phyloP scores from a whole-genome alignment of 208 protist genomes.

The Trypanosoma lewisi region DNA sequence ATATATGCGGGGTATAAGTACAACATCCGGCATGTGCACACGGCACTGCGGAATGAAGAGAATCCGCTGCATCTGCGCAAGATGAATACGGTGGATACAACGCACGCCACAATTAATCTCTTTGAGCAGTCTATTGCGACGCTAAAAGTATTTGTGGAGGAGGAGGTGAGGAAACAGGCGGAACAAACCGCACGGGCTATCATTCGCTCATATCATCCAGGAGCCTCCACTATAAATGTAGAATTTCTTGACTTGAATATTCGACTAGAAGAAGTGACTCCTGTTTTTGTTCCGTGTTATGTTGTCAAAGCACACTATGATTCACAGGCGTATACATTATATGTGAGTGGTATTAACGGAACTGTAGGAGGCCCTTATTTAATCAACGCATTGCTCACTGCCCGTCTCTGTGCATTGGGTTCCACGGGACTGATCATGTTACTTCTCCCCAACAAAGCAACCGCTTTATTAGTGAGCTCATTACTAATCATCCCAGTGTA shows the following conservation, averaged over 20 bases:
- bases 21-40: constrained; percentile 78
- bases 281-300: constrained; percentile 82
- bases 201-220: constrained; percentile 63
- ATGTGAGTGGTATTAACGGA: constrained; percentile 67
- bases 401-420: constrained; percentile 35
- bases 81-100: constrained; percentile 63
- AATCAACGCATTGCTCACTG: constrained; percentile 71
- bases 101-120: constrained; percentile 67
- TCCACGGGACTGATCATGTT: constrained; percentile 33
- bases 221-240: constrained; percentile 47
- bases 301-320: constrained; percentile 80
- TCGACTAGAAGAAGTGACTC: constrained; percentile 59
- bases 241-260: constrained; percentile 58
- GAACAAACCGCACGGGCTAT: constrained; percentile 38
- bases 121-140: constrained; percentile 87
- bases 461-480: constrained; percentile 50
- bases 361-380: constrained; percentile 73
- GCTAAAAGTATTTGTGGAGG: constrained; percentile 53
- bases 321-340: constrained; percentile 70
- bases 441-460: constrained; percentile 65
- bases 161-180: constrained; percentile 55
- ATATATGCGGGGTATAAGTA: constrained; percentile 91
- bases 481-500: constrained; percentile 49
- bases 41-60: constrained; percentile 52
- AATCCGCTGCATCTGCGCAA: constrained; percentile 51